Evolutionary conservation across 805 yeast species (phyloP), one percentile per base, ranked within the genome.

Genomic region (Nakazawaea populi): DNA sequence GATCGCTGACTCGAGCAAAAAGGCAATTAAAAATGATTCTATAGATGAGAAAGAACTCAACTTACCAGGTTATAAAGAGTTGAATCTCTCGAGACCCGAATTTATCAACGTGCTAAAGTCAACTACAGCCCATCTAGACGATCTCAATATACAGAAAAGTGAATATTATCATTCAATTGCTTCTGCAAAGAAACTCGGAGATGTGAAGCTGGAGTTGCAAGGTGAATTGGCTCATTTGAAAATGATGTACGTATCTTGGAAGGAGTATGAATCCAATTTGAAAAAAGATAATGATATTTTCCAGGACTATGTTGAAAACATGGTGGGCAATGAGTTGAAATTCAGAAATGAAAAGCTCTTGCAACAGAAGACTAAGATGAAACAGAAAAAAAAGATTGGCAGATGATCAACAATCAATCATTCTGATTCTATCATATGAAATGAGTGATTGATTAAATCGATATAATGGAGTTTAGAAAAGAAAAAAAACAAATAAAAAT

Each of bases 321-420:
- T 91, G 58, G 87, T 91, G 12, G 97, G 96, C 6, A 90, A 91
- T 63, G 87, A 96, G 6, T 97, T 94, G 65, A 80, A 88, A 58
- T 59, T 86, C 47, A 77, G 87, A 58, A 73, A 92, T 39, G 47
- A 48, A 14, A 28, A 43, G 1, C 14, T 32, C 7, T 18, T 43
- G 4, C 46, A 43, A 43, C 29, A 11, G 37, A 31, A 31, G 18
- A n/a, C 32, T 31, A 38, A 39, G 30, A 7, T 14, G 31, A 47
- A 65, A 49, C 55, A 49, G 46, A 64, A 60, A 51, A 45, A 24
- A 38, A 43, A 31, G 24, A 18, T 18, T 10, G 24, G 24, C 24
- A 18, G 24, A 18, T 18, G 24, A 18, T 18, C 24, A 18, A 18
- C 24, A 18, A 18, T 18, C 24, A 18, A 18, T 18, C 24, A 18